These are phyloP conservation scores for Exophiala sp. DNA, from an alignment of 2,329 filamentous ascomycete genomes.

Conservation along the genomic window DNA sequence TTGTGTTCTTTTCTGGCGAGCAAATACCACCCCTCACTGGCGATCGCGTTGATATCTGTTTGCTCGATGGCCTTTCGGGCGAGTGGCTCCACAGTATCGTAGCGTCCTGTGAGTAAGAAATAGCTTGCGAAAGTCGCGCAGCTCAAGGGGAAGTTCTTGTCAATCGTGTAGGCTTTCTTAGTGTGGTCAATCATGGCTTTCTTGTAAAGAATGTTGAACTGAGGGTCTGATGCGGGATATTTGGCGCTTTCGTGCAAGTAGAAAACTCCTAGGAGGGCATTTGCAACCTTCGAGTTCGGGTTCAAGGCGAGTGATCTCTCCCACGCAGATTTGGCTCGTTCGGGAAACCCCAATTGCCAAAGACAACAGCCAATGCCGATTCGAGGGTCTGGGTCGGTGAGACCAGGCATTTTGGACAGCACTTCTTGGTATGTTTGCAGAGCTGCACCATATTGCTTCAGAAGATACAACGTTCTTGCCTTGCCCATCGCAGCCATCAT, in stretches of 20 bases:
- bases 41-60: slow-evolving; percentile 93
- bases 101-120: slow-evolving; percentile 78
- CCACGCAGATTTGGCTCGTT: slow-evolving; percentile 88
- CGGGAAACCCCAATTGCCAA: slow-evolving; percentile 93
- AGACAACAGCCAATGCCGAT: slow-evolving; percentile 96
- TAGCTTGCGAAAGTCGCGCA: slow-evolving; percentile 88
- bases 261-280: slow-evolving; percentile 84
- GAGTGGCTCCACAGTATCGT: slow-evolving; percentile 77
- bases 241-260: slow-evolving; percentile 83
- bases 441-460: slow-evolving; percentile 81
- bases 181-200: slow-evolving; percentile 93
- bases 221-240: slow-evolving; percentile 75
- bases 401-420: slow-evolving; percentile 76
- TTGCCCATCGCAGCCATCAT: slow-evolving; percentile 90
- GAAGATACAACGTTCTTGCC: slow-evolving; percentile 78
- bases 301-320: slow-evolving; percentile 70
- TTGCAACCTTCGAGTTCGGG: slow-evolving; percentile 81
- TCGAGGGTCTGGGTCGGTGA: slow-evolving; percentile 89
- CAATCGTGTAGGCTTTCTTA: slow-evolving; percentile 87
- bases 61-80: slow-evolving; percentile 91
- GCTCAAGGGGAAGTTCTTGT: slow-evolving; percentile 85
- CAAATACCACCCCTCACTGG: slow-evolving; percentile 96
- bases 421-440: slow-evolving; percentile 83
- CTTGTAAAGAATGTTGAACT: slow-evolving; percentile 82
- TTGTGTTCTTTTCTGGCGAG: slow-evolving; percentile 89